Percentiles rank a stretch among this genome's conserved stretches.
These are phyloP conservation scores for Sinapis alba DNA, from an alignment of 441 rosid species.

Conservation along the genomic window DNA sequence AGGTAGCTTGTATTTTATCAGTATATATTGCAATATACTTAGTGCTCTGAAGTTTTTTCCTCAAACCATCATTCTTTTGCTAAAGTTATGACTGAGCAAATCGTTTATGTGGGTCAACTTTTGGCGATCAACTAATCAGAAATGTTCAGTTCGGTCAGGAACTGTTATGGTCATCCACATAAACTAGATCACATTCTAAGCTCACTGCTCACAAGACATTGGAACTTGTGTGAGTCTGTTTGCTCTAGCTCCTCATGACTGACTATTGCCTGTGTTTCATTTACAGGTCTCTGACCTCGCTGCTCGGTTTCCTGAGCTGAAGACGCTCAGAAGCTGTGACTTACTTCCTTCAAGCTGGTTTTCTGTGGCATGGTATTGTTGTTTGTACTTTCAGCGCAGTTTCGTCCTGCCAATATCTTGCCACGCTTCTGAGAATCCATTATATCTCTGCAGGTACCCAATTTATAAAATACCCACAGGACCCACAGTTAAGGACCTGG, in stretches of 20 bases:
- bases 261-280: slow-evolving; percentile 8
- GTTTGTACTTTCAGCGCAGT: slow-evolving; percentile 8
- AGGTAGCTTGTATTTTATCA: neutral
- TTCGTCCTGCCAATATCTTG: neutral
- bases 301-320: slow-evolving; percentile 59
- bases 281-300: slow-evolving; percentile 70
- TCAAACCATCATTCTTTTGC: neutral
- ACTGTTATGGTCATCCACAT: neutral
- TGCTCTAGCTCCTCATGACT: neutral
- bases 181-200: neutral
- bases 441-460: slow-evolving; percentile 67
- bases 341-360: slow-evolving; percentile 69
- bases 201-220: neutral
- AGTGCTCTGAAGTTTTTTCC: neutral
- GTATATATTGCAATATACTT: neutral
- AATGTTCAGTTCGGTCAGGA: neutral
- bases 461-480: slow-evolving; percentile 89
- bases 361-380: slow-evolving; percentile 79
- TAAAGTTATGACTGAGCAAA: neutral
- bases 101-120: neutral
- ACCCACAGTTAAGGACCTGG: slow-evolving; percentile 72
- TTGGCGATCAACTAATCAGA: slow-evolving; percentile 2
- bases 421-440: slow-evolving; percentile 21
- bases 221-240: neutral
- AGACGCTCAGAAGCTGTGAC: slow-evolving; percentile 74